Evolutionary conservation across 345 rosid species (phyloP).

Genomic region (Eucalyptus grandis): DNA sequence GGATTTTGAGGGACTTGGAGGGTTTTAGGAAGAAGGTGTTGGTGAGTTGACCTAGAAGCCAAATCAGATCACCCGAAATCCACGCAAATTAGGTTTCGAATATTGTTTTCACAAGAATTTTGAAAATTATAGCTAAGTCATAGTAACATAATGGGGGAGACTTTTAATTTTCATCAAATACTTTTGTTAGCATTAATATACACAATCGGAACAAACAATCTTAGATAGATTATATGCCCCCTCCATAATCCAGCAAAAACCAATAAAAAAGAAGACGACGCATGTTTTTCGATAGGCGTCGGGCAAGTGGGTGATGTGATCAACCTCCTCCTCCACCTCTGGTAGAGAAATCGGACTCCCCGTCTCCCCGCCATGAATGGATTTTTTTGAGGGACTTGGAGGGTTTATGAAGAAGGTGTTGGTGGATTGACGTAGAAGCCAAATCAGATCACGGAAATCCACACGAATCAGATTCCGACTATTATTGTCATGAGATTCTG

Average conservation of each 20-base stretch:
- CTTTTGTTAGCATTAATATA: neutral
- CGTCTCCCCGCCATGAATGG: neutral
- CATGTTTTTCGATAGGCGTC: neutral
- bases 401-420: neutral
- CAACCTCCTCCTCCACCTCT: neutral
- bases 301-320: neutral
- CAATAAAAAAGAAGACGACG: neutral
- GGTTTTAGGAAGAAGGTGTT: neutral
- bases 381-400: neutral
- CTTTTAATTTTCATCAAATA: too few species aligned
- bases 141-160: too few species aligned
- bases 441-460: neutral
- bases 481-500: neutral
- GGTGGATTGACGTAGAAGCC: neutral
- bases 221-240: neutral
- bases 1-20: neutral
- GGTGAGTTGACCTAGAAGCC: neutral
- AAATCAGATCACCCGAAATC: neutral
- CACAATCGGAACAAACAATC: neutral
- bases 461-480: neutral
- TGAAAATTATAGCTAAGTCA: too few species aligned
- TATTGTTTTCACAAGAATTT: neutral
- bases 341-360: too few species aligned
- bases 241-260: neutral
- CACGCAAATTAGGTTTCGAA: neutral